A percentile compares a stretch with the other conserved stretches of the same genome.
Evolutionary conservation across 78 protist species (phyloP).

Genomic region (Chrysochromulina tobinii): DNA sequence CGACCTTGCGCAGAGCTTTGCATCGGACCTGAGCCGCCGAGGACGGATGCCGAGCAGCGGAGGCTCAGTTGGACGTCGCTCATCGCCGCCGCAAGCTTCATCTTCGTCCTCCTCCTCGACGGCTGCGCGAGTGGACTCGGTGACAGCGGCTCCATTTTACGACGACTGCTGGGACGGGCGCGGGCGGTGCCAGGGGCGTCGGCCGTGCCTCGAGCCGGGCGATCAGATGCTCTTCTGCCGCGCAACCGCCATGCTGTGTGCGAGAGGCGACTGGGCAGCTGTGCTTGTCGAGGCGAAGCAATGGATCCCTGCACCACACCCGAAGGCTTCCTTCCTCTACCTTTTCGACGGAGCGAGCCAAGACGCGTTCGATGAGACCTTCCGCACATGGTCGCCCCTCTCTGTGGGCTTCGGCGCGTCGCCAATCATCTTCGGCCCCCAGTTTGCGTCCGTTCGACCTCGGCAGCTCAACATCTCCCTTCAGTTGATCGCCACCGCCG

Average conservation of each 20-base stretch:
- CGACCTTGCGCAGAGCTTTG: background rate
- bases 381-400: too few species aligned
- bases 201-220: slow-evolving; percentile 17
- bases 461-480: too few species aligned
- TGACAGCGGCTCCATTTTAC: background rate
- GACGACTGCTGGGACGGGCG: background rate
- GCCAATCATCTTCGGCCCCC: background rate
- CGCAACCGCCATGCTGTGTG: too few species aligned
- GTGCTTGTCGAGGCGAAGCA: background rate
- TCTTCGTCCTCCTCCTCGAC: background rate
- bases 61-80: too few species aligned
- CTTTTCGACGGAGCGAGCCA: background rate
- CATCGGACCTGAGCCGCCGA: background rate
- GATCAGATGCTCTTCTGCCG: background rate
- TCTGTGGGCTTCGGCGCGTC: background rate
- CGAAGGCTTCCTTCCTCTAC: background rate
- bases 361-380: background rate
- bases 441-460: too few species aligned
- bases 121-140: too few species aligned
- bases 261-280: too few species aligned
- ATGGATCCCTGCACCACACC: background rate
- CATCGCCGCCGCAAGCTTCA: background rate
- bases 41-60: too few species aligned
- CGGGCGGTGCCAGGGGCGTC: background rate
- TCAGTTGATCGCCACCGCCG: too few species aligned